Evolutionary conservation across 2,329 filamentous ascomycete genomes (phyloP).

Genomic region (Sporothrix curviconia): DNA sequence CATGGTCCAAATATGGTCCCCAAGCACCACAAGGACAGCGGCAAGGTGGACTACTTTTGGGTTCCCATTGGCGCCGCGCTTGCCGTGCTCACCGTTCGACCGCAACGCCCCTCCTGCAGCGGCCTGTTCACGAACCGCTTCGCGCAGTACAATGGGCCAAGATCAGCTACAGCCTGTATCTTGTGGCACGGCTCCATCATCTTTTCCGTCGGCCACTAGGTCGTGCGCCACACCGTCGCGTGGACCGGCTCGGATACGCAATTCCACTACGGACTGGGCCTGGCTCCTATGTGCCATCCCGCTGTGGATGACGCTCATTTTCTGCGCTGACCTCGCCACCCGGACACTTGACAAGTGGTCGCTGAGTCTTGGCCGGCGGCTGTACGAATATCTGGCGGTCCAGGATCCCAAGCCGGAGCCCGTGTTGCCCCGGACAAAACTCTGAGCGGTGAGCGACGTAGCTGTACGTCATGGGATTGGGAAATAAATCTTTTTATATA

Average conservation of each 20-base stretch:
- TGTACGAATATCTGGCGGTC: slow-evolving; percentile 36
- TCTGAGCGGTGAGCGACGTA: too few species aligned
- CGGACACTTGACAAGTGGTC: slow-evolving; percentile 48
- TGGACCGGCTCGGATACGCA: slow-evolving; percentile 40
- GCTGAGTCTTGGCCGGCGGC: slow-evolving; percentile 50
- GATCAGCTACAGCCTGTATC: slow-evolving; percentile 55
- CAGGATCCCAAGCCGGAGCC: background rate
- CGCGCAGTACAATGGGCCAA: slow-evolving; percentile 46
- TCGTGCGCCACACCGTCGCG: slow-evolving; percentile 12
- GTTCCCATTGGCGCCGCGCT: slow-evolving; percentile 20
- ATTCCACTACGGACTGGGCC: slow-evolving; percentile 39
- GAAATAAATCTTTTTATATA: too few species aligned
- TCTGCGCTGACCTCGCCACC: slow-evolving; percentile 52
- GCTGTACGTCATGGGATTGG: too few species aligned
- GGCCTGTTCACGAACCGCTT: slow-evolving; percentile 24
- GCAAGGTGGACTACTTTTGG: slow-evolving; percentile 30
- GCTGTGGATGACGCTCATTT: slow-evolving; percentile 44
- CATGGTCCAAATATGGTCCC: slow-evolving; percentile 21
- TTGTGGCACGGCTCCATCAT: slow-evolving; percentile 53
- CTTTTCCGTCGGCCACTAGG: slow-evolving; percentile 43
- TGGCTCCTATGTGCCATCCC: slow-evolving; percentile 41
- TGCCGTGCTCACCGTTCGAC: slow-evolving; percentile 23
- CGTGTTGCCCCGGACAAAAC: slow-evolving; percentile 4
- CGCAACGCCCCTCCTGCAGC: slow-evolving; percentile 22
- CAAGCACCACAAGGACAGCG: slow-evolving; percentile 12